These are phyloP conservation scores for Knufia fluminis DNA, from an alignment of 2,329 filamentous ascomycete species.

Conservation along the genomic window DNA sequence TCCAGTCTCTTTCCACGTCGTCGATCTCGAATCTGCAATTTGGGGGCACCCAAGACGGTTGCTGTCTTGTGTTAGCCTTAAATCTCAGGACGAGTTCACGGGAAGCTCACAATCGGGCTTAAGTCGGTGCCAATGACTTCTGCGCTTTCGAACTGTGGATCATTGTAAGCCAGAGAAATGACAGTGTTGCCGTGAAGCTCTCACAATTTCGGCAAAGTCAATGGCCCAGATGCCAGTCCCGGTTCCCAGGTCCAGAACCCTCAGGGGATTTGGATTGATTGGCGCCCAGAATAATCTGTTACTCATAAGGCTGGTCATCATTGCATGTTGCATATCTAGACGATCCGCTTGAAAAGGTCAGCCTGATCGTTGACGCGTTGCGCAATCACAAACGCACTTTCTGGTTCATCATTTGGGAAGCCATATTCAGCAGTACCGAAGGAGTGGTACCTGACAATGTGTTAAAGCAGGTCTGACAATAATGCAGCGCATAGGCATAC, in stretches of 20 bases:
- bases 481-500: too few species aligned
- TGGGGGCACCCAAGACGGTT: conserved; percentile 34
- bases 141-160: conserved; percentile 26
- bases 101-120: conserved; percentile 28
- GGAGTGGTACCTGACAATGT: not conserved
- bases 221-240: conserved; percentile 26
- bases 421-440: not conserved
- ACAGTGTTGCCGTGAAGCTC: not conserved
- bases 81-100: not conserved
- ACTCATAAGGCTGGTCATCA: conserved; percentile 14
- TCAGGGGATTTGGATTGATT: conserved; percentile 12
- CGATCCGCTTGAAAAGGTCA: not conserved
- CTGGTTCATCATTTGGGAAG: not conserved
- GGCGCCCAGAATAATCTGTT: conserved; percentile 19
- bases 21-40: conserved; percentile 29
- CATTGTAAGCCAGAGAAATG: not conserved
- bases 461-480: not conserved
- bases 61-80: conserved; percentile 15
- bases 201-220: conserved; percentile 26
- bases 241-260: conserved; percentile 20
- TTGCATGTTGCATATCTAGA: conserved; percentile 29
- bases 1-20: conserved; percentile 28
- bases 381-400: not conserved
- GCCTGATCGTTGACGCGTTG: not conserved
- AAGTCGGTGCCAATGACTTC: conserved; percentile 30